Evolutionary conservation across 2,329 filamentous ascomycete species (phyloP).

Genomic region (Tolypocladium sp.): DNA sequence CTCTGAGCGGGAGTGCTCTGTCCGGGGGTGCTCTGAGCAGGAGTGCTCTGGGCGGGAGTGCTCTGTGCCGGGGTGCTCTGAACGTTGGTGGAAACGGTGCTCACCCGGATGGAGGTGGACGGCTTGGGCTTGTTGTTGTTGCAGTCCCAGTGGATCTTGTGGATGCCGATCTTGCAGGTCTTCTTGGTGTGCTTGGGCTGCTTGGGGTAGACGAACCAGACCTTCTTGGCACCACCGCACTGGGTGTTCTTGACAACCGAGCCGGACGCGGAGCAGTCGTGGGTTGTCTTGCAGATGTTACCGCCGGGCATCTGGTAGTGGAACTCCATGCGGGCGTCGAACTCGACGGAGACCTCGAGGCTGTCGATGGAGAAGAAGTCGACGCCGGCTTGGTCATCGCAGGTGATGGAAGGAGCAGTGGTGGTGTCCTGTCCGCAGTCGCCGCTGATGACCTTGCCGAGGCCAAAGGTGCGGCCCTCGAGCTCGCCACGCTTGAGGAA

Average conservation of each 20-base stretch:
- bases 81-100: neutral
- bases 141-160: slow-evolving; percentile 55
- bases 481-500: slow-evolving; percentile 46
- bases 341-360: slow-evolving; percentile 64
- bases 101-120: neutral
- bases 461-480: slow-evolving; percentile 32
- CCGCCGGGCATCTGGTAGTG: slow-evolving; percentile 81
- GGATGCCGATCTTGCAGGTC: slow-evolving; percentile 50
- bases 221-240: slow-evolving; percentile 82
- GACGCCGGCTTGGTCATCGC: slow-evolving; percentile 13
- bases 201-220: slow-evolving; percentile 59
- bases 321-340: slow-evolving; percentile 74
- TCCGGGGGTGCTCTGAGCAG: slow-evolving; percentile 6
- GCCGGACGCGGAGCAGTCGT: slow-evolving; percentile 57
- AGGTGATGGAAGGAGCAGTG: slow-evolving; percentile 47
- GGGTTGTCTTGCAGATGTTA: slow-evolving; percentile 69
- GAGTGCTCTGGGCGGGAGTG: slow-evolving; percentile 9
- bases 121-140: slow-evolving; percentile 15
- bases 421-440: slow-evolving; percentile 34
- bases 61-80: slow-evolving; percentile 8
- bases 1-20: neutral
- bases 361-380: slow-evolving; percentile 61
- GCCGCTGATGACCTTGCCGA: slow-evolving; percentile 54
- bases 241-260: slow-evolving; percentile 71
- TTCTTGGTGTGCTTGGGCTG: slow-evolving; percentile 44